phyloP scores from a whole-genome alignment of 257 asterid species.

The Nicotiana attenuata region DNA sequence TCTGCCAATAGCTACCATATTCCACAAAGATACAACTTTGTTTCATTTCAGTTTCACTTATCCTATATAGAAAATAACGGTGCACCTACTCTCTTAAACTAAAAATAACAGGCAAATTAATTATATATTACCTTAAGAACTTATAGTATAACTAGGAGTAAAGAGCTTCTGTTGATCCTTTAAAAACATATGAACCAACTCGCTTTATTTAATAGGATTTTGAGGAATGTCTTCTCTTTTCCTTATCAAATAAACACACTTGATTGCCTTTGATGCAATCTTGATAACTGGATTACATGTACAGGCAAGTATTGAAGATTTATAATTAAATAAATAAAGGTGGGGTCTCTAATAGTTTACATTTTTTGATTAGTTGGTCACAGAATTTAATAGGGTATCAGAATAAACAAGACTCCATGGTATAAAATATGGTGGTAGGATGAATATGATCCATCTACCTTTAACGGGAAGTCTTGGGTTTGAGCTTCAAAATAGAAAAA shows the following conservation, averaged over 20 bases:
- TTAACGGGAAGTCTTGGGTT: no score
- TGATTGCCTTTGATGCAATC: background rate
- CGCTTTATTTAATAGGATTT: background rate
- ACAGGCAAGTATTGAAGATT: background rate
- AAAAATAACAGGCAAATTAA: background rate
- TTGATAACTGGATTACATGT: background rate
- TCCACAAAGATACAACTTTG: background rate
- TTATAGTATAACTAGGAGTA: background rate
- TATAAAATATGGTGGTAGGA: no score
- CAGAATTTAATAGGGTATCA: no score
- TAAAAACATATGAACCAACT: background rate
- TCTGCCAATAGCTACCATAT: background rate
- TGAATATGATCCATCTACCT: no score
- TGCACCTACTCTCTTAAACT: no score
- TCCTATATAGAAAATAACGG: background rate
- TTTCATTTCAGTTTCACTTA: background rate
- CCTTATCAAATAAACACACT: background rate
- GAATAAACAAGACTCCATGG: no score
- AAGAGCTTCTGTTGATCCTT: no score
- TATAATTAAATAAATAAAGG: no score
- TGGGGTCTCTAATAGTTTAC: no score
- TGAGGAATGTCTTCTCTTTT: background rate
- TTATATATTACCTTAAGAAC: background rate
- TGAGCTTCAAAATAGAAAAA: no score
- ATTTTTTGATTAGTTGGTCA: no score